Conservation (phyloP, 2,329 filamentous ascomycete genomes). For the Exophiala aquamarina region DNA sequence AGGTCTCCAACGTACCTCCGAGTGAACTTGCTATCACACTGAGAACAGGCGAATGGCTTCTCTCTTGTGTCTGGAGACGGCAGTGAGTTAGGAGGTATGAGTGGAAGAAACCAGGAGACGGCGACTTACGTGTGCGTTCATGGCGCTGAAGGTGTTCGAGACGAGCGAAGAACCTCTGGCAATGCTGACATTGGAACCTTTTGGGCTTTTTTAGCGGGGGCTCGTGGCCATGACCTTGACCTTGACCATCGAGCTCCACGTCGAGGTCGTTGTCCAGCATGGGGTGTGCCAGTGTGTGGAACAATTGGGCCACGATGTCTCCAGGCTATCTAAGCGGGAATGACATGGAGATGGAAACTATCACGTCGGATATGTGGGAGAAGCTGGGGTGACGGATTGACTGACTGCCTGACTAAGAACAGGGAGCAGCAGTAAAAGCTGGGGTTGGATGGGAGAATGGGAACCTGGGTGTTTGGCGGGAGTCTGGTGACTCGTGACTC, state of each 20-base stretch:
- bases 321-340: no score
- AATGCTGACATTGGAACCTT: constrained; percentile 36
- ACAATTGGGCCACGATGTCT: no score
- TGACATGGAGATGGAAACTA: no score
- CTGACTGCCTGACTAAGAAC: no score
- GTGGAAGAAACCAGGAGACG: not conserved
- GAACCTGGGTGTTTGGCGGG: no score
- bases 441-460: no score
- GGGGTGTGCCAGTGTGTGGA: no score
- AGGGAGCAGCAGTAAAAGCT: no score
- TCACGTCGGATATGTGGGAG: no score
- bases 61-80: constrained; percentile 35
- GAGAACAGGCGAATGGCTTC: constrained; percentile 41
- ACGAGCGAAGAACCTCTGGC: constrained; percentile 32
- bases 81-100: not conserved
- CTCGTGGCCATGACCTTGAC: constrained; percentile 11
- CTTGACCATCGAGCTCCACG: constrained; percentile 9
- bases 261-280: constrained; percentile 17
- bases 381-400: no score
- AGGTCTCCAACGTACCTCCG: constrained; percentile 36
- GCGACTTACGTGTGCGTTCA: constrained; percentile 35
- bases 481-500: no score
- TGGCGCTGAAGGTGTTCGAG: constrained; percentile 43
- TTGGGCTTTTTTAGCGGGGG: constrained; percentile 39
- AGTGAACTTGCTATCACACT: constrained; percentile 43